Evolutionary conservation across 306 rosid genomes (phyloP).

Genomic region (Rosa chinensis): DNA sequence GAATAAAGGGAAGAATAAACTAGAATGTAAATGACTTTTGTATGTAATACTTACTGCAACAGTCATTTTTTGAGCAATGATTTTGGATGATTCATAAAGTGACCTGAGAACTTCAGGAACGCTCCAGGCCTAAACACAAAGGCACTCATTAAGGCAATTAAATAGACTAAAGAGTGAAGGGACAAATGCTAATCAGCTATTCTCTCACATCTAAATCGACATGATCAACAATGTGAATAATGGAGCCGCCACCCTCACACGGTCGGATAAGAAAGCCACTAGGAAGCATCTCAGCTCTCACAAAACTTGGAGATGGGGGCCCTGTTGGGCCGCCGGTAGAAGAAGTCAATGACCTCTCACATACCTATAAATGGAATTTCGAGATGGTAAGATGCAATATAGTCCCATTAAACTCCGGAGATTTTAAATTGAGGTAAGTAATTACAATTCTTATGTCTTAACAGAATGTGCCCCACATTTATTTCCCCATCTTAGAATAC

Average conservation of each 20-base stretch:
- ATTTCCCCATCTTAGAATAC: background rate
- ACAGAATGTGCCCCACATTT: background rate
- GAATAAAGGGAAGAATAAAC: background rate
- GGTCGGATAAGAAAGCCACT: constrained; percentile 93
- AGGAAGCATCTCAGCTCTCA: constrained; percentile 92
- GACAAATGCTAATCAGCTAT: background rate
- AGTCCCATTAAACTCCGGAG: background rate
- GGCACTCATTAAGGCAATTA: too few species aligned
- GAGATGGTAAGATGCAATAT: background rate
- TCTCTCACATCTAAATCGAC: constrained; percentile 78
- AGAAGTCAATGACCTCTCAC: constrained; percentile 85
- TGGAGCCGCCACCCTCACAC: constrained; percentile 96
- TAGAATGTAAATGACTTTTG: background rate
- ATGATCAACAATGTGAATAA: constrained; percentile 93
- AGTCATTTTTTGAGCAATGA: constrained; percentile 87
- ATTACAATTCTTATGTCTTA: background rate
- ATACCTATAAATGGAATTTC: constrained; percentile 50
- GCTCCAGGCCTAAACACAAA: constrained; percentile 70
- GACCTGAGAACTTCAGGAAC: constrained; percentile 98
- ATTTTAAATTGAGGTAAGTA: background rate
- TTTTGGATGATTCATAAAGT: constrained; percentile 88
- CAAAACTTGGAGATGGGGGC: constrained; percentile 70
- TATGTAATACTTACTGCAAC: constrained; percentile 58
- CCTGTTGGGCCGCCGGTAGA: constrained; percentile 88
- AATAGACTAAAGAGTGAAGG: background rate